These are phyloP conservation scores for Abrus pulchellus DNA, from an alignment of 306 rosid species.

Conservation along the genomic window DNA sequence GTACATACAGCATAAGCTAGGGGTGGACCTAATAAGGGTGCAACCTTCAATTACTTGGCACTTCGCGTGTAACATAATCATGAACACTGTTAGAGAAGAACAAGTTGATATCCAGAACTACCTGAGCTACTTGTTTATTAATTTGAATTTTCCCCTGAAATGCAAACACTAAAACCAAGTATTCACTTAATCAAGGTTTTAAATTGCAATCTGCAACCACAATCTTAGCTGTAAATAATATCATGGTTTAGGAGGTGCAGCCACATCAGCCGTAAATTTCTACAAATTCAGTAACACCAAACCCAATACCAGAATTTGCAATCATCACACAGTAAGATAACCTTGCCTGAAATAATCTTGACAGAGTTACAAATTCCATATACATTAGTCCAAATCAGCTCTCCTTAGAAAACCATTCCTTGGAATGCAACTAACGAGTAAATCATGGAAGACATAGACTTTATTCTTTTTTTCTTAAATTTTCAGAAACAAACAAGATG, in stretches of 20 bases:
- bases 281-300: not conserved
- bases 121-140: not conserved
- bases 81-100: conserved; percentile 11
- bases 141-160: not conserved
- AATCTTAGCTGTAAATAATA: not conserved
- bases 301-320: not conserved
- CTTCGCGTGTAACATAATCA: conserved; percentile 9
- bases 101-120: conserved; percentile 31
- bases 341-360: conserved; percentile 22
- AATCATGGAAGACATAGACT: not conserved
- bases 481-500: conserved; percentile 21
- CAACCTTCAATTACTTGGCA: not conserved
- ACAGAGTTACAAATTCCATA: conserved; percentile 35
- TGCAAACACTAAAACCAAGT: conserved; percentile 4
- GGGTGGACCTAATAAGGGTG: conserved; percentile 1
- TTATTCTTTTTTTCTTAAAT: too few relatives aligned
- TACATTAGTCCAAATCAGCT: conserved; percentile 23
- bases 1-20: conserved; percentile 21
- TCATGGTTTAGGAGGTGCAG: not conserved
- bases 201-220: not conserved
- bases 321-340: conserved; percentile 22
- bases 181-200: conserved; percentile 1
- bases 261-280: not conserved
- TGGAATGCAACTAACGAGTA: not conserved
- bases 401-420: not conserved